phyloP scores from a whole-genome alignment of 352 stramenopile genomes.

The Elongisporangium anandrum region DNA sequence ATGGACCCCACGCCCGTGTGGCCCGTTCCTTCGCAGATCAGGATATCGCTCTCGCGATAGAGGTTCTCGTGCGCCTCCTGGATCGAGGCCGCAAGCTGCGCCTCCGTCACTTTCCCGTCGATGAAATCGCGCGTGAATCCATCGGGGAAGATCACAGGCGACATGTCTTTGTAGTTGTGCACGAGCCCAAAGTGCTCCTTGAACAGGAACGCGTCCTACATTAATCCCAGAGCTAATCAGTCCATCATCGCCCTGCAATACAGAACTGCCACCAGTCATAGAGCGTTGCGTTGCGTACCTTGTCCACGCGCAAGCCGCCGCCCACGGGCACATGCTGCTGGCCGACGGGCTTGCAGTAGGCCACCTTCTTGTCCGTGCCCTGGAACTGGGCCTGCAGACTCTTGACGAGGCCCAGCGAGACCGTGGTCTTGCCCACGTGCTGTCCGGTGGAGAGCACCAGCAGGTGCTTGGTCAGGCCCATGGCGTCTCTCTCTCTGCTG shows the following conservation, averaged over 20 bases:
- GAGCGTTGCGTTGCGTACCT: slow-evolving; percentile 19
- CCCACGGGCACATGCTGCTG: slow-evolving; percentile 90
- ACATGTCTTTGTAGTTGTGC: slow-evolving; percentile 97
- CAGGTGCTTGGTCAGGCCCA: slow-evolving; percentile 62
- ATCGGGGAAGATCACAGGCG: slow-evolving; percentile 94
- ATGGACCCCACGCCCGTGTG: slow-evolving; percentile 90
- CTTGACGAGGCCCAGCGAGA: slow-evolving; percentile 93
- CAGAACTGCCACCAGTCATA: background rate
- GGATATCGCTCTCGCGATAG: slow-evolving; percentile 84
- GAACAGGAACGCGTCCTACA: slow-evolving; percentile 91
- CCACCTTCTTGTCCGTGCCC: slow-evolving; percentile 51
- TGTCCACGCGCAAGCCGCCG: slow-evolving; percentile 83
- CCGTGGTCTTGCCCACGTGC: slow-evolving; percentile 97
- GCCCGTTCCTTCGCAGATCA: slow-evolving; percentile 94
- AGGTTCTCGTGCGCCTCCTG: slow-evolving; percentile 76
- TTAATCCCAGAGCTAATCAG: slow-evolving; percentile 18
- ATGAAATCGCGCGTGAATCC: slow-evolving; percentile 97
- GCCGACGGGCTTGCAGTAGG: slow-evolving; percentile 96
- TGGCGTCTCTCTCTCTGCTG: background rate
- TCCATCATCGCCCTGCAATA: background rate
- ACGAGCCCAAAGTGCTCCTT: slow-evolving; percentile 96
- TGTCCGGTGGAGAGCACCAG: slow-evolving; percentile 91
- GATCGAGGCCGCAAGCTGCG: slow-evolving; percentile 81
- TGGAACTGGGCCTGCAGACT: slow-evolving; percentile 91
- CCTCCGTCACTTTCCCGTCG: slow-evolving; percentile 91